Base-by-base conservation (phyloP, 768 basidiomycete genomes). In the Suillus alpinus region DNA sequence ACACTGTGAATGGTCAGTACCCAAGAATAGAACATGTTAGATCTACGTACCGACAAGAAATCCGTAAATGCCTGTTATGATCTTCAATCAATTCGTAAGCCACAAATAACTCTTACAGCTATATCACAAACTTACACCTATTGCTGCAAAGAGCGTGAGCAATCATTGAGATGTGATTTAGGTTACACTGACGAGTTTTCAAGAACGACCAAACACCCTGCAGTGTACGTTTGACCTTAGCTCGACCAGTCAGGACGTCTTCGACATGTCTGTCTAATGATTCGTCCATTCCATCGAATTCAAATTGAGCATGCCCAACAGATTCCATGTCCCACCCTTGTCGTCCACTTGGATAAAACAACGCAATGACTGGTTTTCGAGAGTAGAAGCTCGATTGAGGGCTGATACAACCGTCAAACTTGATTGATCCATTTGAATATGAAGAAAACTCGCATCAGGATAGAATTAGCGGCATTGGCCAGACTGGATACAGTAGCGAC, bases 201-300 rank as follows among this genome's bases (percentile, higher is more conserved):
- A 94, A 72, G 68, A 92, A 95, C 2, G 87, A 81, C 89, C 92
- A 91, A 3, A 94, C 76, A 4, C 92, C 92, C 65, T 79, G 78
- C 66, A 89, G 70, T 0, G 82, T 86, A 18, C 87, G 81, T 59
- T 82, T 79, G 58, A 82, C 73, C 60, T 81, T 84, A 16, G 86
- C 84, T 16, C 83, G 82, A 59, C 85, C 83, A 18, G 78, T 78
- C 6, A 95, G 78, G 2, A 92, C 83, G 64, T 92, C 87, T 57
- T 90, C 85, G 36, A 95, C 89, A 76, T 94, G 92, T 32, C 81
- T 79, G 73, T 94, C 92, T 8, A 94, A 76, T 23, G 75, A n/a
- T 40, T 79, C 76, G 65, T 78, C 73, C 43, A 74, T 71, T 58
- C 84, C 80, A 44, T 80, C 76, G 37, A 73, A 69, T n/a, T 73